These are phyloP conservation scores for Withania somnifera DNA, from an alignment of 305 asterid species.

Conservation along the genomic window DNA sequence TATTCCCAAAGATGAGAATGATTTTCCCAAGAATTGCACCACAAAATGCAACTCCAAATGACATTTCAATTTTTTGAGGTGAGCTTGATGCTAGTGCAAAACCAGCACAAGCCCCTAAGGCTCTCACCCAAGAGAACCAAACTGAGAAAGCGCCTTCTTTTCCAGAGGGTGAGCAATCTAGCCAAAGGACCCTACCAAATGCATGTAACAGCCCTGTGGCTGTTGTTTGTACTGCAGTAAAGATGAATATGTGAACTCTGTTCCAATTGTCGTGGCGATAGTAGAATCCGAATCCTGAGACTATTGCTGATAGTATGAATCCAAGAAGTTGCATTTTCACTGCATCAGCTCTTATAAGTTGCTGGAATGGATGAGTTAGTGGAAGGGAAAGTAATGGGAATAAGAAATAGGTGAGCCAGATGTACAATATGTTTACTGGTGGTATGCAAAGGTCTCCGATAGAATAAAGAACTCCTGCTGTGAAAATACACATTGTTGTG, in stretches of 20 bases:
- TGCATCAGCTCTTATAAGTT: conserved; percentile 46
- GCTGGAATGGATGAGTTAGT: conserved; percentile 51
- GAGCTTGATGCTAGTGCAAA: conserved; percentile 53
- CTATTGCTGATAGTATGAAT: conserved; percentile 39
- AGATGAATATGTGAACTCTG: conserved; percentile 30
- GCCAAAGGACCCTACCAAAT: conserved; percentile 63
- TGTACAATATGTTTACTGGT: conserved; percentile 30
- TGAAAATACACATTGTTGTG: conserved; percentile 58
- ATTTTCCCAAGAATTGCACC: conserved; percentile 43
- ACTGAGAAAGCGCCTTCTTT: conserved; percentile 84
- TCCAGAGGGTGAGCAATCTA: conserved; percentile 83
- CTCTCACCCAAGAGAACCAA: conserved; percentile 78
- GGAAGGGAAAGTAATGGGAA: conserved; percentile 73
- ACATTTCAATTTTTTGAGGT: conserved; percentile 43
- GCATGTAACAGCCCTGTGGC: conserved; percentile 64
- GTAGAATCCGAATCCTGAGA: conserved; percentile 76
- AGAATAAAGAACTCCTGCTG: conserved; percentile 52
- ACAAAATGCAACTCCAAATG: conserved; percentile 59
- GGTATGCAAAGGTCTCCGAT: conserved; percentile 48
- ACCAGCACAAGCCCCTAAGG: conserved; percentile 59
- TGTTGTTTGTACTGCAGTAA: conserved; percentile 62
- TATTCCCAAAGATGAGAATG: conserved; percentile 63
- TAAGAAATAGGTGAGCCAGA: conserved; percentile 63
- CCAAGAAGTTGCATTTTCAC: conserved; percentile 92
- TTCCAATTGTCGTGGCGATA: conserved; percentile 41